Percentiles rank a stretch among this genome's conserved stretches.
Evolutionary conservation across 352 stramenopile genomes (phyloP).

Genomic region (Pythium brachiatum): DNA sequence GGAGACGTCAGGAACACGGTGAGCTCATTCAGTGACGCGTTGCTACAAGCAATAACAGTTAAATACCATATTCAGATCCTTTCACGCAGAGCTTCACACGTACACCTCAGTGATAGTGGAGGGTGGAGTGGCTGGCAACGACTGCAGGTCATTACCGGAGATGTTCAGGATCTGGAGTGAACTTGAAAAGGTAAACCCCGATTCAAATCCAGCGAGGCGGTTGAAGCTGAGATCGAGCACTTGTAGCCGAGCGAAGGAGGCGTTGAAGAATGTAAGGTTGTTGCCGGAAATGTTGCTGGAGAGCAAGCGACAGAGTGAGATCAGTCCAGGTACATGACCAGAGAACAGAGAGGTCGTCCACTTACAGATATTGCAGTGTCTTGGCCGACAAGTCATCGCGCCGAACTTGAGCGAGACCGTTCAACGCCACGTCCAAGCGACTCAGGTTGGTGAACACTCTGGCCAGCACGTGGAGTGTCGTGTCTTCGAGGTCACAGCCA

Average conservation of each 20-base stretch:
- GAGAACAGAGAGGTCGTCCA: background rate
- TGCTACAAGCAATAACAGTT: background rate
- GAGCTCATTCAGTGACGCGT: slow-evolving; percentile 4
- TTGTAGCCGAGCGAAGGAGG: background rate
- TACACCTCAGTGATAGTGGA: background rate
- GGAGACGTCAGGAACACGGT: background rate
- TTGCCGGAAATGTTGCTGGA: slow-evolving; percentile 11
- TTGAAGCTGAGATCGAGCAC: slow-evolving; percentile 10
- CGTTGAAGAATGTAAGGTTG: background rate
- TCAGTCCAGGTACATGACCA: background rate
- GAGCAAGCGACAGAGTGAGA: background rate
- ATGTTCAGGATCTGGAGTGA: background rate
- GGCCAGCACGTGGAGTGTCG: background rate
- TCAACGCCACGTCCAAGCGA: background rate
- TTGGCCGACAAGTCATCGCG: background rate
- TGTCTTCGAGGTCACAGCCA: background rate
- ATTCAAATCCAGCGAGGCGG: background rate
- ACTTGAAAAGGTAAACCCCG: too few species aligned
- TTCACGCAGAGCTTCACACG: background rate
- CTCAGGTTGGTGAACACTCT: slow-evolving; percentile 6
- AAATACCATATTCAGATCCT: too few species aligned
- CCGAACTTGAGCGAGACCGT: background rate
- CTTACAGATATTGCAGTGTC: slow-evolving; percentile 3
- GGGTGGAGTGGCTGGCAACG: background rate
- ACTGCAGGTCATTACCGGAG: background rate